Evolutionary conservation across 331 rosid species (phyloP).

Genomic region (Spiraea crenata): DNA sequence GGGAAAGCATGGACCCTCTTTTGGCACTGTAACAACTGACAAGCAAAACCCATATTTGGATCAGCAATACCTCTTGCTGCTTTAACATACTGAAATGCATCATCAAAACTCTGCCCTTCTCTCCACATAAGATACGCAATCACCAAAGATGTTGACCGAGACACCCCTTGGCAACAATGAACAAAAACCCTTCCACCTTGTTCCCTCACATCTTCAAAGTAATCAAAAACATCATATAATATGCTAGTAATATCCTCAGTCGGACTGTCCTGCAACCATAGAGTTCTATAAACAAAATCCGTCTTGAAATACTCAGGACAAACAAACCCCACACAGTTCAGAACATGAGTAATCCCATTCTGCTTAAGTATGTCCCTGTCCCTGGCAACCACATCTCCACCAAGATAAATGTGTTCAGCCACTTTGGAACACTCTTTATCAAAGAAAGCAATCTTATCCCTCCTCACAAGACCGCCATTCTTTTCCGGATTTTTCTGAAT

Average conservation of each 20-base stretch:
- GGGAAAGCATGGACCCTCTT: conserved; percentile 97
- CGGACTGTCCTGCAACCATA: conserved; percentile 98
- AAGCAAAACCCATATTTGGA: conserved; percentile 99
- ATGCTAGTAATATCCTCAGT: conserved; percentile 97
- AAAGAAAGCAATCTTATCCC: conserved; percentile 95
- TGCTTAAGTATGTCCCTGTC: conserved; percentile 82
- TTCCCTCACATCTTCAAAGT: conserved; percentile 97
- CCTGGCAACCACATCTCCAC: conserved; percentile 96
- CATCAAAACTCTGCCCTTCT: conserved; percentile 99
- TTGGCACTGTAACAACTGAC: conserved; percentile 94
- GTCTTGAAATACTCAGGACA: conserved; percentile 91
- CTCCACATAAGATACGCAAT: conserved; percentile 99
- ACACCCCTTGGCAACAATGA: conserved; percentile 99
- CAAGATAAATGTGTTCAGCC: conserved; percentile 88
- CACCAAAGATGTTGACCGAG: conserved; percentile 93
- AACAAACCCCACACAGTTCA: conserved; percentile 94
- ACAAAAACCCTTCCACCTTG: conserved; percentile 88
- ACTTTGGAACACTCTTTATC: conserved; percentile 96
- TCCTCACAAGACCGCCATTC: conserved; percentile 87
- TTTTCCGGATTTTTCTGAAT: conserved; percentile 77
- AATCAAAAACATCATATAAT: conserved; percentile 89
- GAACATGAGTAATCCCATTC: conserved; percentile 83
- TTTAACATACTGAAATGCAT: conserved; percentile 98
- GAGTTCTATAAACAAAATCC: conserved; percentile 87
- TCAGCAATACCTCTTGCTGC: conserved; percentile 98